phyloP scores from a whole-genome alignment of 768 basidiomycete genomes.

The Xerocomellus amylosporus region DNA sequence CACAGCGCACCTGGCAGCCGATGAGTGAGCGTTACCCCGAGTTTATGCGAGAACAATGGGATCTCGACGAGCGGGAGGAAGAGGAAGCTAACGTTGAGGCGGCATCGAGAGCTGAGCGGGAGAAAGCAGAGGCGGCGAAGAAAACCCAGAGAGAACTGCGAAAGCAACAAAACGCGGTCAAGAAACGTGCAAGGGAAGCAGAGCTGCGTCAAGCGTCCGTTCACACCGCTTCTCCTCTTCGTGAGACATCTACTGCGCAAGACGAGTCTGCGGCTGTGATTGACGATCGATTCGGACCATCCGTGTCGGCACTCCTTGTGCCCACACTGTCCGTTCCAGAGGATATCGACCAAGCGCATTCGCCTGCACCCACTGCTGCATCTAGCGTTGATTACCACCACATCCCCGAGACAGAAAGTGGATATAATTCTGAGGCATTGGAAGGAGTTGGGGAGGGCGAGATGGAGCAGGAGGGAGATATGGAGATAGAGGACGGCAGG shows the following conservation, averaged over 20 bases:
- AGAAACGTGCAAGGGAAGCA: constrained; percentile 46
- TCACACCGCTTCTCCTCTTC: constrained; percentile 25
- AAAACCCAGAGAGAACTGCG: constrained; percentile 48
- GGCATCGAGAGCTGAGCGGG: constrained; percentile 43
- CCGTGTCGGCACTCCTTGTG: constrained; percentile 27
- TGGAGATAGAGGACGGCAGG: constrained; percentile 20
- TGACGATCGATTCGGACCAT: constrained; percentile 29
- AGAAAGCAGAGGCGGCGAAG: constrained; percentile 35
- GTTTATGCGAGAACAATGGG: constrained; percentile 81
- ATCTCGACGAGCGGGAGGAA: constrained; percentile 74
- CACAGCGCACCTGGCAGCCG: constrained; percentile 65
- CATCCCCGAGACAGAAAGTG: constrained; percentile 47
- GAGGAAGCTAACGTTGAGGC: constrained; percentile 52
- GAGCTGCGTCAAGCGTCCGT: constrained; percentile 23
- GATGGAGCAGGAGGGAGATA: constrained; percentile 25
- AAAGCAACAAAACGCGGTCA: constrained; percentile 50
- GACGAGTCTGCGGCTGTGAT: constrained; percentile 24
- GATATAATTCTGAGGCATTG: constrained; percentile 51
- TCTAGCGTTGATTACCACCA: constrained; percentile 46
- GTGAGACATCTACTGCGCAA: constrained; percentile 30
- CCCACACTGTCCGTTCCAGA: constrained; percentile 24
- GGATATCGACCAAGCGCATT: constrained; percentile 38
- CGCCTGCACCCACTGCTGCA: constrained; percentile 50
- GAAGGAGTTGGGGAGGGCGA: constrained; percentile 32
- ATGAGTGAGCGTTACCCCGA: constrained; percentile 82